phyloP scores from a whole-genome alignment of 768 basidiomycete genomes.

The Tephrocybe sp. region DNA sequence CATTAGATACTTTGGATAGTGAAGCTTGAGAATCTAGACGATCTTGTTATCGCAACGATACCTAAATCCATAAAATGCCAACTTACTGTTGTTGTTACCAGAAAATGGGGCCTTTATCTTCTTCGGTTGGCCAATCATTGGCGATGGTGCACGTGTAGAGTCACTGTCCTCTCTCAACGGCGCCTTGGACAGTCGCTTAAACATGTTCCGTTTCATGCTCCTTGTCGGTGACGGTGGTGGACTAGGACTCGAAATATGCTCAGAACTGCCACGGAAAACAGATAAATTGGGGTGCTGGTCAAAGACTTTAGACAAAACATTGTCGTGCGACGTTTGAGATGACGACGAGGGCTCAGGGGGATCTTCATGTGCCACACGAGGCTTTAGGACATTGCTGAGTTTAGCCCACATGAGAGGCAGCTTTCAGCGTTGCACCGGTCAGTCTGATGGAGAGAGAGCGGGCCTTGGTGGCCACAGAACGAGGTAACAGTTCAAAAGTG shows the following conservation, averaged over 20 bases:
- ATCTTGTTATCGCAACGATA: not conserved
- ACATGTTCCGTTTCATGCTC: slow-evolving; percentile 44
- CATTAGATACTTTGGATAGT: slow-evolving; percentile 20
- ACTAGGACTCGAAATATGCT: slow-evolving; percentile 29
- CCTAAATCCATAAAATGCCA: not conserved
- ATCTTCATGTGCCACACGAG: slow-evolving; percentile 30
- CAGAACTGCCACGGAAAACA: slow-evolving; percentile 45
- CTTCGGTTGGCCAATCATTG: slow-evolving; percentile 42
- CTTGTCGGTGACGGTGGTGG: slow-evolving; percentile 55
- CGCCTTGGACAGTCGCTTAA: slow-evolving; percentile 52
- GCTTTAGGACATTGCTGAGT: slow-evolving; percentile 55
- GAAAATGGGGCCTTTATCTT: slow-evolving; percentile 49
- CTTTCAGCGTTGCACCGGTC: slow-evolving; percentile 1
- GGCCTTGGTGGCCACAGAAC: slow-evolving; percentile 7
- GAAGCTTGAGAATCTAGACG: slow-evolving; percentile 33
- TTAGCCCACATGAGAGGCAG: slow-evolving; percentile 59
- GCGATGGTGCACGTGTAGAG: slow-evolving; percentile 34
- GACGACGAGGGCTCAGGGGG: slow-evolving; percentile 26
- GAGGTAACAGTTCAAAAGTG: slow-evolving; percentile 13
- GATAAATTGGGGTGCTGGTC: slow-evolving; percentile 67
- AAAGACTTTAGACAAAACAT: slow-evolving; percentile 51
- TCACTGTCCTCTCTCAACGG: slow-evolving; percentile 41
- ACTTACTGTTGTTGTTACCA: slow-evolving; percentile 36
- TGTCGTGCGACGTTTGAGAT: slow-evolving; percentile 23
- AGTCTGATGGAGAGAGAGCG: not conserved